Percentiles rank a stretch among this genome's conserved stretches.
Evolutionary conservation across 306 rosid species (phyloP).

Genomic region (Abrus precatorius): DNA sequence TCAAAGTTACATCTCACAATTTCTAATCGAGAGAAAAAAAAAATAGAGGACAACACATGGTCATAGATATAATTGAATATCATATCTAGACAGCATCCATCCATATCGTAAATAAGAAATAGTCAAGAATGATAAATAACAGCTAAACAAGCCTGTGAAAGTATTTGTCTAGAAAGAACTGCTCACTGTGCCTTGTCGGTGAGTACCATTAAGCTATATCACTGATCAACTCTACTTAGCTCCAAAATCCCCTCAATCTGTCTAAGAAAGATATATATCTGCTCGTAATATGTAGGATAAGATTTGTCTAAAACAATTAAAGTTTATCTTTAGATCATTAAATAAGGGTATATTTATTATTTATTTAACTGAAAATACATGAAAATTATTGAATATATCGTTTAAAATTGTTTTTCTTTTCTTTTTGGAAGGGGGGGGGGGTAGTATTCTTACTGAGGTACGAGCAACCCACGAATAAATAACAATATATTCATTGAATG

Average conservation of each 20-base stretch:
- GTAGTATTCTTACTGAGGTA: not conserved
- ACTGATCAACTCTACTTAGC: conserved; percentile 10
- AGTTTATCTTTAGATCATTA: not conserved
- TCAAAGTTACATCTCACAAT: not conserved
- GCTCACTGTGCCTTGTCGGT: conserved; percentile 32
- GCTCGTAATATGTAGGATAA: not conserved
- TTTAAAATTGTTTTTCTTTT: too few species aligned
- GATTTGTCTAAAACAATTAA: not conserved
- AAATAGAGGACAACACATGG: not conserved
- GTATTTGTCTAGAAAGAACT: conserved; percentile 23
- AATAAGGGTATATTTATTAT: too few species aligned
- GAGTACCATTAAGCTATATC: not conserved
- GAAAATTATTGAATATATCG: too few species aligned
- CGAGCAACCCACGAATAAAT: not conserved
- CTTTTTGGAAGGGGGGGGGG: too few species aligned
- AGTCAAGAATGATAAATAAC: conserved; percentile 15
- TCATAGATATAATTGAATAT: conserved; percentile 10
- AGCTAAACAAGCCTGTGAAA: not conserved
- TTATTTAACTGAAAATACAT: too few species aligned
- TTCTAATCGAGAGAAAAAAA: not conserved
- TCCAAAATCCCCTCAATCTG: not conserved
- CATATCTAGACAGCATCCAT: conserved; percentile 14
- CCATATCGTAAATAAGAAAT: not conserved
- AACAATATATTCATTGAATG: not conserved
- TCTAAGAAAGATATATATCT: too few species aligned